phyloP scores from a whole-genome alignment of 345 rosid genomes.

The Boechera stricta region DNA sequence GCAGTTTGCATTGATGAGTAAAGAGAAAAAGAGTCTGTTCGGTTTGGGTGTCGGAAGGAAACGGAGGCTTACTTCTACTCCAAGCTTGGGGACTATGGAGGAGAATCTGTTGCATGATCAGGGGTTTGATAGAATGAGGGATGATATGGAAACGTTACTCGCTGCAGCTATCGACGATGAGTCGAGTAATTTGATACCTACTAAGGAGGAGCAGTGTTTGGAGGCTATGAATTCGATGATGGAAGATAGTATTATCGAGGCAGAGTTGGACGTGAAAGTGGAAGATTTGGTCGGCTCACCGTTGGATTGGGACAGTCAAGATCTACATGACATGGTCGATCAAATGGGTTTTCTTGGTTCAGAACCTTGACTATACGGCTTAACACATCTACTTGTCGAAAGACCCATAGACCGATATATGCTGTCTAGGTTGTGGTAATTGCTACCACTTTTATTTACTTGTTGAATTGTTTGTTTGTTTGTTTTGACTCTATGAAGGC shows the following conservation, averaged over 20 bases:
- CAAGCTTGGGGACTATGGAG: constrained; percentile 56
- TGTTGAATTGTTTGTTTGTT: constrained; percentile 22
- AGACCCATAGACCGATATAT: too few relatives aligned
- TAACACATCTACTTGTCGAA: not conserved
- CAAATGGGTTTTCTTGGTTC: constrained; percentile 70
- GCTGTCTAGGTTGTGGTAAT: constrained; percentile 15
- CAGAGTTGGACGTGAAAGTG: constrained; percentile 53
- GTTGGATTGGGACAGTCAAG: constrained; percentile 61
- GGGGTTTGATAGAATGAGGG: constrained; percentile 38
- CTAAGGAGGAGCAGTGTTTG: constrained; percentile 39
- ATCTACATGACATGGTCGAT: constrained; percentile 65
- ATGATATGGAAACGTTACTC: constrained; percentile 59
- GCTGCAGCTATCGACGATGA: constrained; percentile 57
- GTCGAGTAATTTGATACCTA: constrained; percentile 49
- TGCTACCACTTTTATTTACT: constrained; percentile 18
- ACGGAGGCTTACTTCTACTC: constrained; percentile 59
- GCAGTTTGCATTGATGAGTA: constrained; percentile 54
- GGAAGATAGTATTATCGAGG: constrained; percentile 55
- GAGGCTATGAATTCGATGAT: constrained; percentile 60
- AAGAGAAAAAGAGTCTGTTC: constrained; percentile 45
- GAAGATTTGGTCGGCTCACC: constrained; percentile 60
- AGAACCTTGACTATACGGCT: constrained; percentile 44
- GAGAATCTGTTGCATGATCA: constrained; percentile 36
- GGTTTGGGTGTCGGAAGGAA: constrained; percentile 60
- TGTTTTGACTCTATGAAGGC: not conserved